Conservation (phyloP, 768 basidiomycete species). For the Paxillus rubicundulus region DNA sequence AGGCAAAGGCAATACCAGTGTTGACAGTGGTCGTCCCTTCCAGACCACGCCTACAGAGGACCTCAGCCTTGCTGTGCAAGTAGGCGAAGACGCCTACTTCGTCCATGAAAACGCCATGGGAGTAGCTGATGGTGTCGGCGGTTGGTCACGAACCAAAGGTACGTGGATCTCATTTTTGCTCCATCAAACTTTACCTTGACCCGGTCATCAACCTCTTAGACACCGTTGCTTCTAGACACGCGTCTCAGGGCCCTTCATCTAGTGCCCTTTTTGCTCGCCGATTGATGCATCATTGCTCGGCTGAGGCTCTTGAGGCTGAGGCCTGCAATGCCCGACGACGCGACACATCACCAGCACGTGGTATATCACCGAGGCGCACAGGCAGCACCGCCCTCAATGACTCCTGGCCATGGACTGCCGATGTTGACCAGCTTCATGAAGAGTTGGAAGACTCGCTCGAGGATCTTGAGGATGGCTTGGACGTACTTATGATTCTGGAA, state of each 20-base stretch:
- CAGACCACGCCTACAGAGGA: constrained; percentile 31
- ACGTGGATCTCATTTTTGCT: constrained; percentile 25
- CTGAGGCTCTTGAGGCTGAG: constrained; percentile 40
- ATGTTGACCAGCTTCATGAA: constrained; percentile 43
- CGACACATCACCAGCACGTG: constrained; percentile 38
- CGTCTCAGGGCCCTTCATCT: constrained; percentile 40
- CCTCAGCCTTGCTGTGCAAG: constrained; percentile 61
- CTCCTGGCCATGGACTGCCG: constrained; percentile 30
- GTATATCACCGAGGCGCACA: constrained; percentile 44
- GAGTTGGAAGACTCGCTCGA: constrained; percentile 47
- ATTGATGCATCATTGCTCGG: constrained; percentile 83
- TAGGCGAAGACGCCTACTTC: constrained; percentile 94
- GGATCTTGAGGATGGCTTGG: constrained; percentile 67
- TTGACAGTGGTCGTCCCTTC: constrained; percentile 24
- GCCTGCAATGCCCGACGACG: constrained; percentile 11
- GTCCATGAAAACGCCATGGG: constrained; percentile 83
- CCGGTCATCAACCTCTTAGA: constrained; percentile 9
- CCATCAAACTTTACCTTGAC: constrained; percentile 12
- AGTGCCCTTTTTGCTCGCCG: constrained; percentile 68
- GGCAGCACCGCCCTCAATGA: constrained; percentile 25
- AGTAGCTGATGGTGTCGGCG: constrained; percentile 93
- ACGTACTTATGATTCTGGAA: constrained; percentile 67
- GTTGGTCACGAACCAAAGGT: constrained; percentile 62
- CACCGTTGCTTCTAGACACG: constrained; percentile 23
- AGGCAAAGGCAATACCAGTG: constrained; percentile 22